Base-by-base conservation (phyloP, 257 asterid genomes). In the Solanum clarkiae region DNA sequence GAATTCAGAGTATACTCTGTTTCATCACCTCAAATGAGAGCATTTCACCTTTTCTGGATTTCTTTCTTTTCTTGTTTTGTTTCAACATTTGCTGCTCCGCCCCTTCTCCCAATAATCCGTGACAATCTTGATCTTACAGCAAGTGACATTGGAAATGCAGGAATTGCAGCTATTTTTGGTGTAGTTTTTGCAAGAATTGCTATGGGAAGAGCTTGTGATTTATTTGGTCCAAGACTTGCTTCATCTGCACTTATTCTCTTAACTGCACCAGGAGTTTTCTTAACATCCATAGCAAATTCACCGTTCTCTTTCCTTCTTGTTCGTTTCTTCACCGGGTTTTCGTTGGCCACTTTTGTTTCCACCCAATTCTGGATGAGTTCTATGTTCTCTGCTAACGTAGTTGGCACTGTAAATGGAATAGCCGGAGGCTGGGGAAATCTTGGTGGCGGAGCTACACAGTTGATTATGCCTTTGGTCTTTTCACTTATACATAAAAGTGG, bases 281-380 rank as follows among this genome's bases (percentile, higher is more conserved):
- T 82, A 90, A 89, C 89, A 8, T 26, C 99, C 45, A 56, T 89
- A 1, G 89, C 90, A 14, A 24, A 82, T n/a, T 93, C 96, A 2
- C 40, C 96, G 0, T 24, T 20, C 17, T 51, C 94, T 0, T 96
- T 96, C 89, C 91, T 96, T 42, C 81, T 93, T 0, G 93, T 83
- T 7, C 92, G 99, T 1, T 96, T 96, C 81, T 91, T 96, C 88
- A 90, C 93, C 0, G 99, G 99, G 1, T 94, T 96, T 82, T 94
- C 98, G 0, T 86, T 96, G 1, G 94, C 97, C 0, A 94, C 98
- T 11, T 96, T 96, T 65, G 99, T 96, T 11, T 96, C 98, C 1
- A 93, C 98, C 0, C 99, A 96, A 42, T 96, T 92, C 85, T 96
- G 98, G 99, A 93, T 94, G 98, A 96, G 99, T 86, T 93, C 98